Evolutionary conservation across 176 grass and related monocot species (phyloP), one percentile per base, ranked within the genome.

Genomic region (Guadua angustifolia): DNA sequence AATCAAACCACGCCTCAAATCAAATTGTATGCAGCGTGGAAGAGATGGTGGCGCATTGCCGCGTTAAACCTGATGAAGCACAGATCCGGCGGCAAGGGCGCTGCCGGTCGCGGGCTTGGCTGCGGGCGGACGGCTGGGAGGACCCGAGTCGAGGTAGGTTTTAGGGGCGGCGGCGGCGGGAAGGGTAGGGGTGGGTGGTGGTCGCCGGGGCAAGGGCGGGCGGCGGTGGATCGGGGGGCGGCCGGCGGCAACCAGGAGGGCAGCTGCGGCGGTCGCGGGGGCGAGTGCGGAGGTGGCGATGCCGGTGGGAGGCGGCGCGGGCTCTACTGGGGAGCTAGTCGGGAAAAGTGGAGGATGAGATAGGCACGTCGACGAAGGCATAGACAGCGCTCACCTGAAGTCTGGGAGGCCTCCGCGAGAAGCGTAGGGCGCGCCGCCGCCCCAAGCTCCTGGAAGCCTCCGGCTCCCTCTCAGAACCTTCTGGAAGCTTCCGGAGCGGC

Each of bases 311-410:
- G 13, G 4, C 5, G 63, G 19, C 42, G 42, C 11, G 12, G 21
- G 10, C 24, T 61, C 4, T 24, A 6, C 8, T 14, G 58, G 0
- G 4, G 58, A 1, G 10, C 4, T 0, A 4, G 22, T 59, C n/a
- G n/a, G n/a, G 21, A 19, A 21, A 19, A 56, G 0, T 3, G 19
- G 53, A 14, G n/a, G 24, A 13, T 19, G 44, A 1, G 35, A n/a
- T 9, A 19, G 53, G 19, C 19, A 21, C 53, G 16, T 44, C 3
- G 16, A 32, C 21, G 29, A 5, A 35, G 47, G 62, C 3, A 9
- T 55, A 36, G 13, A 16, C 22, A 70, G 19, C 38, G 38, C 21
- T 81, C 46, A 86, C 84, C 84, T 80, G 79, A 56, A n/a, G 5
- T 18, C 5, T 17, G 16, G 5, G 51, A 53, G 51, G 17, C 51